Percentiles rank a stretch among this genome's conserved stretches.
phyloP scores from a whole-genome alignment of 2,329 filamentous ascomycete species.

The Penicillium sp. region DNA sequence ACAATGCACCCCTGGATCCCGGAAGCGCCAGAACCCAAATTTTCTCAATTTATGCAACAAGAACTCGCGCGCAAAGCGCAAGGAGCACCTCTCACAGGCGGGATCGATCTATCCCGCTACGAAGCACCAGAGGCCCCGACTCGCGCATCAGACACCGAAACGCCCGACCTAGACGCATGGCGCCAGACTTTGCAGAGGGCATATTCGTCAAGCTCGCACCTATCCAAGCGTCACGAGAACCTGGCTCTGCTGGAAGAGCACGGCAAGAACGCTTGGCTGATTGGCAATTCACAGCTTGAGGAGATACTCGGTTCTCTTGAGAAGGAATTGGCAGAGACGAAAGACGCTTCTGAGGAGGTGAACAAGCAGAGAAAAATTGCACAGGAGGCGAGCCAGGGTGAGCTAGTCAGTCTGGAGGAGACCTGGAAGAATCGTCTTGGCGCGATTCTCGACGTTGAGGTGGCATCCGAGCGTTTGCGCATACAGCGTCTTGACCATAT shows the following conservation, averaged over 20 bases:
- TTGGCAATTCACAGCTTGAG: conserved; percentile 78
- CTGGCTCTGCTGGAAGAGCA: conserved; percentile 73
- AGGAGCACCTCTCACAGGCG: conserved; percentile 57
- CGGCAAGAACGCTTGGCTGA: conserved; percentile 89
- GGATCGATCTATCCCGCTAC: conserved; percentile 78
- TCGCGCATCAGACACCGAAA: conserved; percentile 34
- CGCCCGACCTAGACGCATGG: conserved; percentile 47
- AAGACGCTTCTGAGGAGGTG: conserved; percentile 68
- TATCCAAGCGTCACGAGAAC: conserved; percentile 56
- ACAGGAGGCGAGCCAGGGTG: conserved; percentile 70
- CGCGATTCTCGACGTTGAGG: conserved; percentile 78
- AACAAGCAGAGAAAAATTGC: conserved; percentile 66
- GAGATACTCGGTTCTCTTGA: conserved; percentile 68
- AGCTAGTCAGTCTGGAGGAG: conserved; percentile 71
- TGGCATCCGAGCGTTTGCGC: conserved; percentile 72
- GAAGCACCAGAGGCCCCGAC: conserved; percentile 66
- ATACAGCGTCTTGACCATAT: conserved; percentile 65
- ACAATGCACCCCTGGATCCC: conserved; percentile 61
- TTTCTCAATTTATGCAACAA: conserved; percentile 64
- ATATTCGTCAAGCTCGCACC: conserved; percentile 58
- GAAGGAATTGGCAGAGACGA: conserved; percentile 66
- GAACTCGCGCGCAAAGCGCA: conserved; percentile 67
- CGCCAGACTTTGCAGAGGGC: conserved; percentile 52
- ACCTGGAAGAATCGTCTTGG: conserved; percentile 77
- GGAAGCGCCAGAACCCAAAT: conserved; percentile 51